These are phyloP conservation scores for Gymnopilus junonius DNA, from an alignment of 768 basidiomycete species.

Conservation along the genomic window DNA sequence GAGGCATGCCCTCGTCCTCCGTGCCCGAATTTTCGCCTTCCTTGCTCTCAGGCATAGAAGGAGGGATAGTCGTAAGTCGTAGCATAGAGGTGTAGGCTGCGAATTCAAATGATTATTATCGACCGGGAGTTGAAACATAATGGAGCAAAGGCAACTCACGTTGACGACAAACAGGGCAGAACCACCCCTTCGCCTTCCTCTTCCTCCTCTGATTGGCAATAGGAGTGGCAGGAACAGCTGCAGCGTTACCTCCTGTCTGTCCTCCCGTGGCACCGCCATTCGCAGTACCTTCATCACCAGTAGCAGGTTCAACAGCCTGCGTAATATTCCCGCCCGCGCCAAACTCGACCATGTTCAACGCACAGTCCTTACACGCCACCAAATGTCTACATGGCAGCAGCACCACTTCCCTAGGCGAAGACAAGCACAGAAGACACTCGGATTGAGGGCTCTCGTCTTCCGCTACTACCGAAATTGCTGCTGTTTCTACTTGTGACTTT, in stretches of 20 bases:
- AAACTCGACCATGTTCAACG: slow-evolving; percentile 96
- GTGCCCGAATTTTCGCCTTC: slow-evolving; percentile 27
- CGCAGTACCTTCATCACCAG: slow-evolving; percentile 24
- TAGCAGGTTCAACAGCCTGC: slow-evolving; percentile 51
- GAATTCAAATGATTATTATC: slow-evolving; percentile 1
- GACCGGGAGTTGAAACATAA: background rate
- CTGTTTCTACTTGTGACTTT: slow-evolving; percentile 49
- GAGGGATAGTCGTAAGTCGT: slow-evolving; percentile 75
- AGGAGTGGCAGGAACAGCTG: slow-evolving; percentile 29
- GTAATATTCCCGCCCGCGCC: slow-evolving; percentile 89
- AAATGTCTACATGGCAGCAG: slow-evolving; percentile 92
- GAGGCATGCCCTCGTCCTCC: slow-evolving; percentile 22
- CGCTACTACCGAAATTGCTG: slow-evolving; percentile 32
- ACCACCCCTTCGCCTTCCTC: slow-evolving; percentile 96
- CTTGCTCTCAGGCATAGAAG: slow-evolving; percentile 36
- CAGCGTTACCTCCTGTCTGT: too few relatives aligned
- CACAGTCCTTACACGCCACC: slow-evolving; percentile 95
- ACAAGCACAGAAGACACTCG: slow-evolving; percentile 92
- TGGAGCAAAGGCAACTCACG: slow-evolving; percentile 55
- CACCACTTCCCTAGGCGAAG: slow-evolving; percentile 88
- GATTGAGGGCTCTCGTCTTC: slow-evolving; percentile 75
- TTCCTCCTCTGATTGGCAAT: slow-evolving; percentile 66
- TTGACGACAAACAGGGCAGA: slow-evolving; percentile 95
- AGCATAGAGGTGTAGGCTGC: slow-evolving; percentile 88
- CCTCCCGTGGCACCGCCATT: slow-evolving; percentile 25